Base-by-base conservation (phyloP, 345 rosid genomes). In the Populus davidiana region DNA sequence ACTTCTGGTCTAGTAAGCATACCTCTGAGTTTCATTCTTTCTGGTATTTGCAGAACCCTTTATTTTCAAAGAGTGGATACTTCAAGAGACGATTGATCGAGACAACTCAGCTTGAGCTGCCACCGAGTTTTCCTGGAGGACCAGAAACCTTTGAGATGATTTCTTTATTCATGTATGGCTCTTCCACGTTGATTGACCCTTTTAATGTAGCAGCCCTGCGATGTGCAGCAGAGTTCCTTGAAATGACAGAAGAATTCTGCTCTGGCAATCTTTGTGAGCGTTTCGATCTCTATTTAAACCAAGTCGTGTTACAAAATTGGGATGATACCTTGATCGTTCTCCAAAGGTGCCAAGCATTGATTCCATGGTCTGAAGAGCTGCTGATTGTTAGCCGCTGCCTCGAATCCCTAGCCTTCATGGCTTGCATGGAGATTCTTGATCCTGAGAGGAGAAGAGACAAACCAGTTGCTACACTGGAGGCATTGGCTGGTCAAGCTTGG, bases 351-450 rank as follows among this genome's bases (percentile, higher is more conserved):
- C 92, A 75, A 75, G 76, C 83, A 27, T 72, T 90, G 67, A 88
- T 86, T 70, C 95, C 91, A 12, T 84, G 85, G 87, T 77, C 89
- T 0, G 91, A 89, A 85, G 85, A 92, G 70, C 89, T 91, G 61
- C 82, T 93, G 59, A 89, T 93, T 4, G 88, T 93, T 31, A 87
- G 96, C 86, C 90, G 94, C 20, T 91, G 97, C 91, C 87, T 90
- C 0, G 92, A 93, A 64, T 93, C 94, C 49, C 78, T 93, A 21
- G 93, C 97, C 75, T 93, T 93, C 84, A 91, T 90, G 89, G 87
- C 94, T 38, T 91, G 97, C 75, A 91, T 91, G 97, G 94, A 91
- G 90, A 93, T 93, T 84, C 94, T 93, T 33, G 97, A 93, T 63
- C 96, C 94, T 0, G 97, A 90, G n/a, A 83, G 91, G 79, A 77